Base-by-base conservation (phyloP, 306 rosid genomes). In the Sicyos baderoa region DNA sequence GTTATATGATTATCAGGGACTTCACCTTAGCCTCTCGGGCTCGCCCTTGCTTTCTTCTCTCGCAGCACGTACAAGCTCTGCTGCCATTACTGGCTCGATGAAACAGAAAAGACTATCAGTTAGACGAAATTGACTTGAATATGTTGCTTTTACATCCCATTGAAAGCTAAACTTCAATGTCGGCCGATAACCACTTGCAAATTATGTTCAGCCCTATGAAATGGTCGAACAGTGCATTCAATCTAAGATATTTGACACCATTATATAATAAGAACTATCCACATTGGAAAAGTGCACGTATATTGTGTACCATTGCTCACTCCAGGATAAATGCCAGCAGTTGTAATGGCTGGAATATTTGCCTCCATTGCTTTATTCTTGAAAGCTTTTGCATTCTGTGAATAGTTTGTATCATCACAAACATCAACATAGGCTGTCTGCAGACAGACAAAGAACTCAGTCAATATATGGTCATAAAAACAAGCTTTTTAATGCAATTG, bases 261-360 rank as follows among this genome's bases (percentile, higher is more conserved):
- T 23, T 40, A 66, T 5, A 45, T 23, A 25, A 22, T 66, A 66
- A 23, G 54, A 65, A 66, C 42, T 19, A 47, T 13, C 55, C 15
- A 66, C 17, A 47, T 47, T 13, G 15, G 21, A 59, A 14, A 6
- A 21, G n/a, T 5, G 19, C 52, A 65, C 10, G 10, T 55, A 85
- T 48, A 77, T 73, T 44, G 52, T 76, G 81, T 66, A 92, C 98
- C 96, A 79, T 87, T 89, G 93, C 96, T 92, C 78, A 92, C 95
- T 83, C 95, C 96, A 54, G 98, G 98, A 77, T 85, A 92, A 74
- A 92, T 89, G 73, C 97, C 97, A 25, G 79, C 91, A 0, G 98
- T 89, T 54, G 89, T 92, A 68, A 92, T 84, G 13, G 98, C 98
- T 10, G 98, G 91, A 81, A 92, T 71, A 70, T 83, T 83, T 60